Base-by-base conservation (phyloP, 192 early-diverging fungal genomes). In the Podochytrium sp. region DNA sequence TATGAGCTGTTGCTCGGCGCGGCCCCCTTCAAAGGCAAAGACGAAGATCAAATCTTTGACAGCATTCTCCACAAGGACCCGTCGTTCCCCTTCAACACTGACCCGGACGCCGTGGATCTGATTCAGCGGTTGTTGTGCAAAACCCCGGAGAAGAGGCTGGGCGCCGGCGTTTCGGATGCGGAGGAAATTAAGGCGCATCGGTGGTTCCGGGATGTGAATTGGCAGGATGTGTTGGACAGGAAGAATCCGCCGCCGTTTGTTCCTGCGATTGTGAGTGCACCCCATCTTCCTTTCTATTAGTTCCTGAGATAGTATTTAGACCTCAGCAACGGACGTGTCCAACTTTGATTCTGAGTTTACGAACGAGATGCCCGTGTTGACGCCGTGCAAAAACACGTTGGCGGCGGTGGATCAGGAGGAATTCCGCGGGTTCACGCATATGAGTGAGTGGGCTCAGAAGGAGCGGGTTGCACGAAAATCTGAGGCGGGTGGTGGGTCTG, bases 341-440 rank as follows among this genome's bases (percentile, higher is more conserved):
- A 98, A 98, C 90, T 99, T 99, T 91, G 98, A 99, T 75, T 87
- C 91, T 27, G 97, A 99, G 84, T 99, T 99, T 73, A 99, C 98
- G n/a, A 85, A 87, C 38, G 96, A 98, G 85, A 83, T 87, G 65
- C 97, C 98, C 0, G 93, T 94, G 0, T 76, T 99, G 55, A 98
- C 98, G 12, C 98, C 97, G 0, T 92, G 94, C 56, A 90, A 95
- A 61, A 91, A 90, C 37, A 87, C 92, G 35, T 81, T 98, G 42
- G 90, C 89, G 2, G 80, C 82, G 18, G 85, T 85, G 7, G 93
- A 97, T 77, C 98, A 99, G 81, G 91, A 95, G 75, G 95, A 98
- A 80, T 99, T 99, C 80, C 74, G 85, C 37, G 91, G 91, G 34
- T 99, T 99, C 83, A 95, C 94, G 2, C 75, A 80, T 56, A 68